Base-by-base conservation (phyloP, 345 rosid genomes). In the Trapa incisa region DNA sequence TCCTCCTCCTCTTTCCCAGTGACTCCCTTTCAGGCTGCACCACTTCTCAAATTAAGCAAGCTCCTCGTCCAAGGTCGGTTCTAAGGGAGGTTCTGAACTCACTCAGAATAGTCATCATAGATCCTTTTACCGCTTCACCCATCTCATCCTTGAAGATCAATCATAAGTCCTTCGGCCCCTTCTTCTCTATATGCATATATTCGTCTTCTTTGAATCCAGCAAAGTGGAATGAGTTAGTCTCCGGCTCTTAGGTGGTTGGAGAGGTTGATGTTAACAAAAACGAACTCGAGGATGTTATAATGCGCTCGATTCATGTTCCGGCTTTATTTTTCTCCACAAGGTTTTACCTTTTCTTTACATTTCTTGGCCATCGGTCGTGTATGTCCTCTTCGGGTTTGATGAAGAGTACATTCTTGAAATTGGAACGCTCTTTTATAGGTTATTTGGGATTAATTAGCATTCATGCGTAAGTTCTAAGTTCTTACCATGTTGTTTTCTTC, bases 261-360 rank as follows among this genome's bases (percentile, higher is more conserved):
- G 84, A 82, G 65, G 76, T 75, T 37, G 80, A 72, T 9, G 76
- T 65, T 29, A 82, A 69, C 47, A 76, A 61, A 37, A 17, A n/a
- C n/a, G n/a, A n/a, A n/a, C n/a, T n/a, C 29, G 73, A 81, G 65
- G 83, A 76, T 74, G 85, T 81, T 11, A 16, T 85, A n/a, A 78
- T 73, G 69, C 79, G 76, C n/a, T 83, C 92, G 14, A 82, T 91
- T 75, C 91, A 91, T 36, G 96, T 94, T n/a, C 86, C 87, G 71
- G 96, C 99, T 52, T 94, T 70, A 71, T 87, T 91, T 67, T 84
- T 88, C 83, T 91, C 95, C 70, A 94, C 99, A 68, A 87, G 97
- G 98, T 88, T 69, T 45, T 61, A 6, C 64, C 68, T n/a, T 35
- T 70, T 38, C 37, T 0, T 42, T 22, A 37, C 39, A 41, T 13